Percentiles rank a stretch among this genome's conserved stretches.
Evolutionary conservation across 257 asterid genomes (phyloP).

Genomic region (Thymus quinquecostatus): DNA sequence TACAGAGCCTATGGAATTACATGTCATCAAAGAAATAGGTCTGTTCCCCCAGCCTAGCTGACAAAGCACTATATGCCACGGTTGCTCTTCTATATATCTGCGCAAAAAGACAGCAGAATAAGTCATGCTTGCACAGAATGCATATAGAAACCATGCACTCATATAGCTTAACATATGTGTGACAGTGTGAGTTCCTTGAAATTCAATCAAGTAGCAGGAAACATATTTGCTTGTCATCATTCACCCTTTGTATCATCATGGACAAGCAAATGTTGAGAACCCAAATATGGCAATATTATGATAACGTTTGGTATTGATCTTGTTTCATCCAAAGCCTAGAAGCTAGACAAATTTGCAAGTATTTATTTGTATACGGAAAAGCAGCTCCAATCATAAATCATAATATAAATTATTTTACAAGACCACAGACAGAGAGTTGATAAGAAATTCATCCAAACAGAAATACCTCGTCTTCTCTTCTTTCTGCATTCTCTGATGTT

Average conservation of each 20-base stretch:
- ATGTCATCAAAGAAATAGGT: slow-evolving; percentile 70
- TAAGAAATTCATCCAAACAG: slow-evolving; percentile 6
- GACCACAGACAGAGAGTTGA: not conserved
- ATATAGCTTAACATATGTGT: not conserved
- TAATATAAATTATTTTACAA: not conserved
- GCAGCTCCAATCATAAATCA: slow-evolving; percentile 1
- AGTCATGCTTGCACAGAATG: slow-evolving; percentile 9
- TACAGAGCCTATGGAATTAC: slow-evolving; percentile 40
- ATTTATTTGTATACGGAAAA: slow-evolving; percentile 5
- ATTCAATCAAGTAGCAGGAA: not conserved
- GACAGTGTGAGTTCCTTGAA: slow-evolving; percentile 1
- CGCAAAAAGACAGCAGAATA: slow-evolving; percentile 12
- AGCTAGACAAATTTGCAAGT: not conserved
- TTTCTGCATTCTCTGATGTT: slow-evolving; percentile 64
- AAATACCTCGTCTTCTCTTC: slow-evolving; percentile 71
- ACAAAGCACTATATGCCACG: slow-evolving; percentile 68
- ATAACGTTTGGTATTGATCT: not conserved
- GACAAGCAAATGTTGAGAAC: not conserved
- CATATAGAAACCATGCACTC: not conserved
- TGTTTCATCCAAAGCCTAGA: not conserved
- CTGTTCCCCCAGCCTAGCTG: slow-evolving; percentile 78
- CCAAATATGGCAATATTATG: not conserved
- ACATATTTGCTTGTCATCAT: not conserved
- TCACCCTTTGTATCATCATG: not conserved
- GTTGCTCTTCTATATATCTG: slow-evolving; percentile 83